Evolutionary conservation across 2,329 filamentous ascomycete genomes (phyloP).

Genomic region (Trichoderma atroviride): DNA sequence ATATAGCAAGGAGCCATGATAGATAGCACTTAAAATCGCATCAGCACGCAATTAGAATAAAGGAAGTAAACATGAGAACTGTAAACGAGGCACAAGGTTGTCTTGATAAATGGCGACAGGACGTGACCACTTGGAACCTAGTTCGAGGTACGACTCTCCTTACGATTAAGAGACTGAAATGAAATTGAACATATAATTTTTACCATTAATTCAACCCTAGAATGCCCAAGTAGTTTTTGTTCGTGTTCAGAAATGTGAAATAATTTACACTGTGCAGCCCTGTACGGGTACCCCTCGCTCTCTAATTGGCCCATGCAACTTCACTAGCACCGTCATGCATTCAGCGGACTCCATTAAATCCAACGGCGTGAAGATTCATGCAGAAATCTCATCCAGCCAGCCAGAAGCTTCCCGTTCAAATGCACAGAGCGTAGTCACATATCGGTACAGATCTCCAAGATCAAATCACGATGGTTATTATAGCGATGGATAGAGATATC

Average conservation of each 20-base stretch:
- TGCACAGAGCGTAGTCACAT: not conserved
- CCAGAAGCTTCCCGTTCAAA: not conserved
- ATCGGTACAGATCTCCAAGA: not conserved
- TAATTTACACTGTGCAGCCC: not conserved
- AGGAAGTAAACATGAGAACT: no score
- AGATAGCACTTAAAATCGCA: no score
- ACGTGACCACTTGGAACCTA: not conserved
- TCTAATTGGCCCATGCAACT: no score
- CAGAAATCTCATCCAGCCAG: no score
- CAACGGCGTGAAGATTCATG: not conserved
- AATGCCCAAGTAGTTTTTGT: not conserved
- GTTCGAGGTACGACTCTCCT: not conserved
- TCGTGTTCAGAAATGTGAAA: not conserved
- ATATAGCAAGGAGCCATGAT: no score
- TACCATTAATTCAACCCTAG: accelerated
- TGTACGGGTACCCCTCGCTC: no score
- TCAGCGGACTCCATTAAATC: not conserved
- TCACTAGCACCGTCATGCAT: no score
- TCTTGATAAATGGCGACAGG: no score
- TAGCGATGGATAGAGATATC: not conserved
- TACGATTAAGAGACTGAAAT: not conserved
- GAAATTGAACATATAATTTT: not conserved
- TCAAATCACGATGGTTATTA: not conserved
- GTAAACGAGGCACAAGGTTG: no score
- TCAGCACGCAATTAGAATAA: no score